phyloP scores from a whole-genome alignment of 2,329 filamentous ascomycete genomes.

The Fusarium kyushuense region DNA sequence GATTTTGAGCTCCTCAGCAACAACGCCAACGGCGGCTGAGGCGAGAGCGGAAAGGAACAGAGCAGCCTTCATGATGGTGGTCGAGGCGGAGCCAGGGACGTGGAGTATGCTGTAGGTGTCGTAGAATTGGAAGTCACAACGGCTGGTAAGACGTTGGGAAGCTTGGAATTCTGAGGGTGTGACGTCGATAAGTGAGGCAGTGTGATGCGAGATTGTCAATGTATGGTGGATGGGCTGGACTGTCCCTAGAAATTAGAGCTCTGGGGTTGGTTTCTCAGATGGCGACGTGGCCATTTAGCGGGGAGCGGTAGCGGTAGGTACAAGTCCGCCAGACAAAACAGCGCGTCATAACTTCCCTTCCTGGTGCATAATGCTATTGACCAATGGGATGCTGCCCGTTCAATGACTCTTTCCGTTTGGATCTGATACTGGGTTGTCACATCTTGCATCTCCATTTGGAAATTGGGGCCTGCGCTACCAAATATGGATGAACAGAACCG shows the following conservation, averaged over 20 bases:
- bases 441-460: slow-evolving; percentile 39
- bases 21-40: slow-evolving; percentile 62
- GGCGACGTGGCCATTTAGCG: slow-evolving; percentile 46
- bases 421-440: slow-evolving; percentile 39
- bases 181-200: slow-evolving; percentile 43
- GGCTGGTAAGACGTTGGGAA: slow-evolving; percentile 20
- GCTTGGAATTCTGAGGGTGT: slow-evolving; percentile 33
- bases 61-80: slow-evolving; percentile 62
- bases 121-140: slow-evolving; percentile 20
- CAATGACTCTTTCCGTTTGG: slow-evolving; percentile 23
- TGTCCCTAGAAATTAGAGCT: slow-evolving; percentile 8
- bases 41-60: slow-evolving; percentile 64
- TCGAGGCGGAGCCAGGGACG: slow-evolving; percentile 28
- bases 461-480: slow-evolving; percentile 27
- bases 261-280: slow-evolving; percentile 15
- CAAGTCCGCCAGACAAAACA: slow-evolving; percentile 17
- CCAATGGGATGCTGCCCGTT: slow-evolving; percentile 32
- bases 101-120: slow-evolving; percentile 14
- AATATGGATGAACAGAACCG: slow-evolving; percentile 29
- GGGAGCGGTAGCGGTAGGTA: slow-evolving; percentile 8
- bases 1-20: slow-evolving; percentile 76
- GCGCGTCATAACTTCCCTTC: slow-evolving; percentile 28
- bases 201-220: slow-evolving; percentile 39
- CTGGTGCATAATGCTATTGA: slow-evolving; percentile 22
- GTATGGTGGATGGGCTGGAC: slow-evolving; percentile 18